These are phyloP conservation scores for Rhododendron simsii DNA, from an alignment of 148 eudicot genomes.

Conservation along the genomic window DNA sequence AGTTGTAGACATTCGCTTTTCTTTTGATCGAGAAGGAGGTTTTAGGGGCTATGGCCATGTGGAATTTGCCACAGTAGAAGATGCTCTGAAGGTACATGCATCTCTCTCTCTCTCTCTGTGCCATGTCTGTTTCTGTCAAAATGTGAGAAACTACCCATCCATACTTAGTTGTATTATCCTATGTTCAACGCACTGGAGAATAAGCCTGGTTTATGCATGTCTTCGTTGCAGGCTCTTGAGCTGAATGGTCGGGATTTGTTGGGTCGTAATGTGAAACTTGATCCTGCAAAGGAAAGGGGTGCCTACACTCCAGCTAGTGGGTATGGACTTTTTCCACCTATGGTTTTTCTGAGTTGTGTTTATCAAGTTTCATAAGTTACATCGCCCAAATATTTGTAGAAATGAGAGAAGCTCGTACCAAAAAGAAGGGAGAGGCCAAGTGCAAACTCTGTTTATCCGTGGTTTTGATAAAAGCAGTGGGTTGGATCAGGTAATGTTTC, in stretches of 20 bases:
- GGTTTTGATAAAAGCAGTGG: slow-evolving; percentile 57
- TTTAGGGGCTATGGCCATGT: slow-evolving; percentile 88
- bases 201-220: background rate
- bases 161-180: background rate
- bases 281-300: slow-evolving; percentile 64
- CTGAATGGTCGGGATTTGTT: slow-evolving; percentile 47
- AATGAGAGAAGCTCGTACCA: slow-evolving; percentile 50
- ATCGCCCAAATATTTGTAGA: slow-evolving; percentile 9
- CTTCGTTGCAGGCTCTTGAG: slow-evolving; percentile 46
- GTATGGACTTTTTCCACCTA: slow-evolving; percentile 19
- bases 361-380: background rate
- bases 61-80: slow-evolving; percentile 73
- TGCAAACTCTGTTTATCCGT: slow-evolving; percentile 43
- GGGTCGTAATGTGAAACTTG: slow-evolving; percentile 56
- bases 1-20: slow-evolving; percentile 59
- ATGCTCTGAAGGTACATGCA: slow-evolving; percentile 56
- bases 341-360: background rate
- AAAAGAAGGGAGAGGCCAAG: slow-evolving; percentile 40
- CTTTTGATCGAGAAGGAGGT: slow-evolving; percentile 36
- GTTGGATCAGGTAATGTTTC: slow-evolving; percentile 49
- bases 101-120: background rate
- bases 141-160: background rate
- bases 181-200: background rate
- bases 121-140: background rate
- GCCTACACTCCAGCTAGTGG: slow-evolving; percentile 55